phyloP scores from a whole-genome alignment of 148 eudicot species.

The Amaranthus cruentus region DNA sequence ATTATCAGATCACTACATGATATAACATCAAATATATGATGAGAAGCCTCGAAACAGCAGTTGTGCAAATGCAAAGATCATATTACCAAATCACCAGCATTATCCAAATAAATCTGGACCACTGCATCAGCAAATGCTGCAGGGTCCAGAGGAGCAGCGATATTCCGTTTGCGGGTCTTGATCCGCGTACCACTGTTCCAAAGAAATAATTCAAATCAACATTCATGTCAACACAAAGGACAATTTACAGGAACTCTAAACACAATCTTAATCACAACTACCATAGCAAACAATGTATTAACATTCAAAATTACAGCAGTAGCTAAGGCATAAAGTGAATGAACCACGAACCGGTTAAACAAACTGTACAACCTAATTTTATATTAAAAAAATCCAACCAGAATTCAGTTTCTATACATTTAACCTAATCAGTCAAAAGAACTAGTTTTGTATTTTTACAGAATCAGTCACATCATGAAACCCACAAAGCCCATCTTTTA shows the following conservation, averaged over 20 bases:
- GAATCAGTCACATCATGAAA: not conserved
- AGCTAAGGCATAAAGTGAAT: too few relatives aligned
- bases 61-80: not conserved
- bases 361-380: too few relatives aligned
- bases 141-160: constrained; percentile 99
- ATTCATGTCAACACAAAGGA: not conserved
- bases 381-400: not conserved
- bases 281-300: not conserved
- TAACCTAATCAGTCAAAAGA: not conserved
- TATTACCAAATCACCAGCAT: constrained; percentile 99
- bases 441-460: not conserved
- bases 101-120: constrained; percentile 99
- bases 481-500: too few relatives aligned
- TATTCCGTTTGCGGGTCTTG: constrained; percentile 99
- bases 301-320: not conserved
- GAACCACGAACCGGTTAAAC: too few relatives aligned
- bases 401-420: not conserved
- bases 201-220: constrained; percentile 17
- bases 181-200: constrained; percentile 97
- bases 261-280: not conserved
- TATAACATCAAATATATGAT: not conserved
- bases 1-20: not conserved
- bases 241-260: not conserved
- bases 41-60: not conserved
- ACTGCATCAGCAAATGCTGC: constrained; percentile 99